Base-by-base conservation (phyloP, 345 rosid species). In the Syzygium grande region DNA sequence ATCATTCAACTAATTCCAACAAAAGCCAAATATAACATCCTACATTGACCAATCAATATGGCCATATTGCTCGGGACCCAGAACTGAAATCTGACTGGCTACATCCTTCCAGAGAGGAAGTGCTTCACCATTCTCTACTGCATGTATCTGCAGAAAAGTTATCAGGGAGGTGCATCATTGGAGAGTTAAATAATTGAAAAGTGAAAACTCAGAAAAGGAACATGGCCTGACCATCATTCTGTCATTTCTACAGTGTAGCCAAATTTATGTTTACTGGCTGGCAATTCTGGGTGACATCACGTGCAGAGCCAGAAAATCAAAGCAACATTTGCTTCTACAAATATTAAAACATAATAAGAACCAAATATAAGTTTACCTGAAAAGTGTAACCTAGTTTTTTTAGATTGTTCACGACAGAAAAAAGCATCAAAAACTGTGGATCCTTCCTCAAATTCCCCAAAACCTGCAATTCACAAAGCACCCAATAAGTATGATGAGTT, bases 31-130 rank as follows among this genome's bases (percentile, higher is more conserved):
- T 83, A 38, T 27, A 59, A 53, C 52, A 55, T 29, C 96, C 51
- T 94, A 97, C 99, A 93, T 92, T 88, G 98, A 93, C 99, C 99
- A 97, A 91, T 97, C 99, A 92, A 94, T 30, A 85, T 87, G 93
- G 84, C 91, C 92, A 91, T 87, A 88, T 89, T 88, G 93, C 87
- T 93, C 93, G 52, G 90, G 89, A 88, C 89, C 93, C 86, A 95
- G 91, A 88, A 92, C 21, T 88, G 92, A 94, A 84, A 95, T 89
- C 55, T 87, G 94, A 86, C 91, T 92, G 88, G 91, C 91, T 89
- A 95, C 86, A 86, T 93, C 91, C 92, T 95, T 95, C 99, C 97
- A 97, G 85, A 91, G 59, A 86, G 95, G 88, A 84, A 58, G 90
- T 77, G 95, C 92, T 89, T 93, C 85, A 34, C 98, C 96, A 92